phyloP scores from a whole-genome alignment of 495 filamentous ascomycete genomes.

The Hypomontagnella submonticulosa region DNA sequence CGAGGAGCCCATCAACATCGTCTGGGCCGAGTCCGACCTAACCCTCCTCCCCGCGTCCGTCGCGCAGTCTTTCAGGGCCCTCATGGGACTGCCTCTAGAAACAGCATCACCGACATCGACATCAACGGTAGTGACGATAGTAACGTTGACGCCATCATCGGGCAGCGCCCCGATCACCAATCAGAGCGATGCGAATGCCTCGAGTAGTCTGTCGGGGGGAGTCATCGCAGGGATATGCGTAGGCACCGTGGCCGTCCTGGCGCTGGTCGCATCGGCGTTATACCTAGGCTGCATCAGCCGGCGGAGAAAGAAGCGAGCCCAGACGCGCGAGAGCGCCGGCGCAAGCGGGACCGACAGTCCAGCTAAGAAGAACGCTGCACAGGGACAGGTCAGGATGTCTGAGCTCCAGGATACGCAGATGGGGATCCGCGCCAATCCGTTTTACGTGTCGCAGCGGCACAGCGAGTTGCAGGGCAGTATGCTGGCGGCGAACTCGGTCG shows the following conservation, averaged over 20 bases:
- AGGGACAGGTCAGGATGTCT: background rate
- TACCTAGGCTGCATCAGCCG: constrained; percentile 4
- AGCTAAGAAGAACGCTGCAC: background rate
- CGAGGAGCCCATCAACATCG: constrained; percentile 15
- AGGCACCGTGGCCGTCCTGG: constrained; percentile 12
- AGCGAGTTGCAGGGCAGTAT: constrained; percentile 6
- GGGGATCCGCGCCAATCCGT: constrained; percentile 7
- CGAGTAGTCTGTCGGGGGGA: background rate
- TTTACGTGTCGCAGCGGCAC: constrained; percentile 10
- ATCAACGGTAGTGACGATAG: background rate
- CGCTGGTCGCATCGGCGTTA: background rate
- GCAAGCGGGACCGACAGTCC: background rate
- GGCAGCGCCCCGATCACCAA: background rate
- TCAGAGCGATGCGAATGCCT: background rate
- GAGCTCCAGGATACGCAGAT: constrained; percentile 27
- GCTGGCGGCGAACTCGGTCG: background rate
- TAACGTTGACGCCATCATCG: background rate
- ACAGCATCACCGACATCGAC: background rate
- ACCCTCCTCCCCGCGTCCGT: constrained; percentile 13
- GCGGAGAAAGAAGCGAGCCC: background rate
- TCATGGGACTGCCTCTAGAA: constrained; percentile 12
- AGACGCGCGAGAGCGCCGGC: background rate
- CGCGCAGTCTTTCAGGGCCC: constrained; percentile 11
- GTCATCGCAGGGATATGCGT: constrained; percentile 12
- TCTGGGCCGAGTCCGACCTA: constrained; percentile 17